Evolutionary conservation across 257 asterid species (phyloP).

Genomic region (Solanum clarkiae): DNA sequence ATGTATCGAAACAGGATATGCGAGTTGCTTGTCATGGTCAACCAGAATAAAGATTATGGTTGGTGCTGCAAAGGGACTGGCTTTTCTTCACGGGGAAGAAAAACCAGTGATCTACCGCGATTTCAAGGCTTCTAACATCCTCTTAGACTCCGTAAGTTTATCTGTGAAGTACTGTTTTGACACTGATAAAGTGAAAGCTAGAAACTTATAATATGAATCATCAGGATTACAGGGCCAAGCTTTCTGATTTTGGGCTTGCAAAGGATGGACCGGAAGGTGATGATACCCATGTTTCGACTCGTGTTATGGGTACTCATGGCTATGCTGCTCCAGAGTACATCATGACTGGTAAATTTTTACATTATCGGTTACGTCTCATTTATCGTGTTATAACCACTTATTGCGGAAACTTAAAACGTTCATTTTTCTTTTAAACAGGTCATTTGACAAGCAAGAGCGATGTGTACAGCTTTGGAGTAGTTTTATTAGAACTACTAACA

Average conservation of each 20-base stretch:
- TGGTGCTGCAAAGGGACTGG: constrained; percentile 74
- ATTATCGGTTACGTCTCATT: neutral
- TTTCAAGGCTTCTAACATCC: constrained; percentile 69
- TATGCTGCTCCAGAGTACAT: constrained; percentile 88
- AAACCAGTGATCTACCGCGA: constrained; percentile 73
- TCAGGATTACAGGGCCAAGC: constrained; percentile 55
- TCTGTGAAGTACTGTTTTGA: neutral
- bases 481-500: constrained; percentile 52
- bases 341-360: constrained; percentile 48
- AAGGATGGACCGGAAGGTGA: constrained; percentile 82
- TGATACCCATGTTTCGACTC: constrained; percentile 54
- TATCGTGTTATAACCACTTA: neutral
- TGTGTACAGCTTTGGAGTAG: constrained; percentile 73
- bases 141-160: constrained; percentile 25
- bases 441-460: constrained; percentile 69
- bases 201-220: neutral
- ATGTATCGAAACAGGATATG: constrained; percentile 33
- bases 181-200: neutral
- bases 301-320: constrained; percentile 88
- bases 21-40: constrained; percentile 53
- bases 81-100: constrained; percentile 75
- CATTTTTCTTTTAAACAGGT: constrained; percentile 21
- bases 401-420: neutral
- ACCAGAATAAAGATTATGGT: constrained; percentile 57
- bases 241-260: constrained; percentile 81